Percentiles rank a stretch among this genome's conserved stretches.
phyloP scores from a whole-genome alignment of 164 flowering plant genomes.

The Houttuynia cordata region DNA sequence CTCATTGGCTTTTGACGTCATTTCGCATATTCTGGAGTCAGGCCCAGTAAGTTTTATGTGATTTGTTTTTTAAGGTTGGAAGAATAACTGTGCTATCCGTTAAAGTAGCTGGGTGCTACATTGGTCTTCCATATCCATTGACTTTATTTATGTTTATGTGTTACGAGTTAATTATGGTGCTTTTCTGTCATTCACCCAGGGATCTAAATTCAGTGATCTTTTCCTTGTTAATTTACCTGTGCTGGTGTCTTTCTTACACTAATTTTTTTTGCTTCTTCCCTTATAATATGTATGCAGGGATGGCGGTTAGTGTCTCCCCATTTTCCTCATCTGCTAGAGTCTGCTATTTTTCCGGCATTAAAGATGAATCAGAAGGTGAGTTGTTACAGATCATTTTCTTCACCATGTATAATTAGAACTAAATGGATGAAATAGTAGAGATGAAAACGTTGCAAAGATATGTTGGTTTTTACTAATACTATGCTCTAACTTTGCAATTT shows the following conservation, averaged over 20 bases:
- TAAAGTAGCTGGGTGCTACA: too few species aligned
- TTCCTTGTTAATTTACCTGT: background rate
- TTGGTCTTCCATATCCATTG: too few species aligned
- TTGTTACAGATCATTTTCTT: slow-evolving; percentile 1
- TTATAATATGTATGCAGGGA: slow-evolving; percentile 29
- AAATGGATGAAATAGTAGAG: background rate
- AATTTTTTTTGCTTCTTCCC: background rate
- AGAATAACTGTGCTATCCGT: too few species aligned
- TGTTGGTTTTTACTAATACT: too few species aligned
- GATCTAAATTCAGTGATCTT: background rate
- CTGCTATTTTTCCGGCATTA: slow-evolving; percentile 65
- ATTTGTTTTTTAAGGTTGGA: background rate
- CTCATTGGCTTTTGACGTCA: slow-evolving; percentile 62
- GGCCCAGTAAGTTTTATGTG: slow-evolving; percentile 49
- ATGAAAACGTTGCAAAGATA: too few species aligned
- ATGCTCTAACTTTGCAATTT: too few species aligned
- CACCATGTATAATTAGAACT: background rate
- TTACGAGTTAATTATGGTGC: background rate
- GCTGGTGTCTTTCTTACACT: background rate
- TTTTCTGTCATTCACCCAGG: background rate
- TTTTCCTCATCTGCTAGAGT: slow-evolving; percentile 47
- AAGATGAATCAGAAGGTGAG: slow-evolving; percentile 61
- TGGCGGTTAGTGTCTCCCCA: slow-evolving; percentile 77
- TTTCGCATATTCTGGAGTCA: slow-evolving; percentile 61
- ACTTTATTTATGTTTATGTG: background rate